Evolutionary conservation across 805 yeast genomes (phyloP), one percentile per base, ranked within the genome.

Genomic region (Zygosaccharomyces rouxii): DNA sequence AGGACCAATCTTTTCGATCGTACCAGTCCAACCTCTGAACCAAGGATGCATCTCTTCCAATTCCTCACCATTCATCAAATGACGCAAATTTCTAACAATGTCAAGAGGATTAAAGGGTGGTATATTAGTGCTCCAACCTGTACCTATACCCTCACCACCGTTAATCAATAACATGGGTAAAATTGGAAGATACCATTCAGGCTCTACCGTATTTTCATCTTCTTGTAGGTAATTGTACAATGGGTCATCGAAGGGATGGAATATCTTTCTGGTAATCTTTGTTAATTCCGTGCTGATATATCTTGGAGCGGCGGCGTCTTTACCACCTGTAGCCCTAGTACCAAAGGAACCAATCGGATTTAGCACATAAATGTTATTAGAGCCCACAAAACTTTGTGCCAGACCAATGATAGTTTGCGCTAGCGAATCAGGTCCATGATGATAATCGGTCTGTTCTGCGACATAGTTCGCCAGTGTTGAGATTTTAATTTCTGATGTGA

Each of bases 301-400:
- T 78, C 99, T 90, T 40, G 97, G 84, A 23, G 98, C 97, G n/a
- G 98, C 86, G 13, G 90, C 94, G 73, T 94, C 99, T 67, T 94
- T 94, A 73, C 99, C 99, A 68, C 99, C 99, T 22, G 88, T 77
- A 22, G 94, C 90, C 70, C 99, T 81, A 1, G 97, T 83, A 77
- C 99, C 99, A 65, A 94, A 94, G 29, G 89, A 84, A 75, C 99
- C 99, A 65, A 85, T 86, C 41, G 99, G 99, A 64, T 81, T 77
- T 59, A 94, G 72, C 45, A 89, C 62, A 66, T 94, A 86, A 57
- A 94, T 70, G 62, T 94, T 94, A 62, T 94, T 94, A 6, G 96
- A 76, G 9, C 99, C 99, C 42, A 92, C 84, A 63, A 87, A 94
- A 66, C 89, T 89, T 66, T 94, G 99, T 0, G 99, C 99, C 64